Evolutionary conservation across 1,284 basidiomycete genomes (phyloP).

Genomic region (Austroboletus niveus): DNA sequence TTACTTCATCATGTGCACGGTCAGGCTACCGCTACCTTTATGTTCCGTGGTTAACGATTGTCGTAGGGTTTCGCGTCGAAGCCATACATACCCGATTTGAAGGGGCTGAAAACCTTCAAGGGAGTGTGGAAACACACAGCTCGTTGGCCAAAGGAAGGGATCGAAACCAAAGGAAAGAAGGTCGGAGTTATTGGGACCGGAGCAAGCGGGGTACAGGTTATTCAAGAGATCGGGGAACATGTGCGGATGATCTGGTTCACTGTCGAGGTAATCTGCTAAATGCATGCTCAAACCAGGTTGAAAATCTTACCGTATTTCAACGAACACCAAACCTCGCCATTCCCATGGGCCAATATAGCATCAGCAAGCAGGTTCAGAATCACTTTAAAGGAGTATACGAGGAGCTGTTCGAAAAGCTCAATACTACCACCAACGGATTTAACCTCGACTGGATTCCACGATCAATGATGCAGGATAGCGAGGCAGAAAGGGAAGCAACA

Average conservation of each 20-base stretch:
- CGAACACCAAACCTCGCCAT: slow-evolving; percentile 18
- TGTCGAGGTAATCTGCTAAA: neutral
- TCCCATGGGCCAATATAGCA: slow-evolving; percentile 11
- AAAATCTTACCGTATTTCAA: slow-evolving; percentile 18
- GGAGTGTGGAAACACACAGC: slow-evolving; percentile 10
- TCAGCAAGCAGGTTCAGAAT: slow-evolving; percentile 12
- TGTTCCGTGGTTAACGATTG: neutral
- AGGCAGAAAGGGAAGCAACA: slow-evolving; percentile 9
- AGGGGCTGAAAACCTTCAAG: slow-evolving; percentile 12
- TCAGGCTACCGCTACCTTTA: neutral
- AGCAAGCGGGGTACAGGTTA: slow-evolving; percentile 13
- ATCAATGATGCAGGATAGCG: slow-evolving; percentile 3
- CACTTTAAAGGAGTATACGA: slow-evolving; percentile 16
- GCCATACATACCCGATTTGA: slow-evolving; percentile 14
- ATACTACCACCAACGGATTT: neutral
- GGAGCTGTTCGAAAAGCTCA: slow-evolving; percentile 8
- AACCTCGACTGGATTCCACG: neutral
- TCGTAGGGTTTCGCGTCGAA: slow-evolving; percentile 11
- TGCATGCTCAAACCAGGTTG: slow-evolving; percentile 3
- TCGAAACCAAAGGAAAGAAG: slow-evolving; percentile 8
- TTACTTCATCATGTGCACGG: slow-evolving; percentile 13
- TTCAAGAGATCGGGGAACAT: slow-evolving; percentile 17
- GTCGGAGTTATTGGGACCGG: slow-evolving; percentile 17
- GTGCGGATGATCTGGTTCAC: neutral
- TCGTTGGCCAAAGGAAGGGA: slow-evolving; percentile 14